These are phyloP conservation scores for Aschersonia sp. DNA, from an alignment of 2,329 filamentous ascomycete species.

Conservation along the genomic window DNA sequence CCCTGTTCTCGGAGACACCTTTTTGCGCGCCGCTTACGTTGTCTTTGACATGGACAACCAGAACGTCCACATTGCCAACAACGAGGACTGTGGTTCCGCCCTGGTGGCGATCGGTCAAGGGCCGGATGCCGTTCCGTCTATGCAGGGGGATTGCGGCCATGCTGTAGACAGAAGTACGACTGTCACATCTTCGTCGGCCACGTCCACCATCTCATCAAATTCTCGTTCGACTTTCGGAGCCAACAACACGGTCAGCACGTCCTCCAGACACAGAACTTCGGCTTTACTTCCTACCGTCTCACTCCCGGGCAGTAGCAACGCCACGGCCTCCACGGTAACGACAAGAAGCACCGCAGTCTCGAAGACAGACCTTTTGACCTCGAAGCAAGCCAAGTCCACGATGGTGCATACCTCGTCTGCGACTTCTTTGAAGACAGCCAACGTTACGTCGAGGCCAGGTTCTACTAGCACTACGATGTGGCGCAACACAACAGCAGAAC, in stretches of 20 bases:
- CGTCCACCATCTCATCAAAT: not conserved
- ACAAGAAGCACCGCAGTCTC: constrained; percentile 1
- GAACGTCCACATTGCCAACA: constrained; percentile 21
- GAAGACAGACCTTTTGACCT: constrained; percentile 2
- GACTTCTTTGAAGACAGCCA: not conserved
- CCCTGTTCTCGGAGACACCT: constrained; percentile 28
- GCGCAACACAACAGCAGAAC: constrained; percentile 6
- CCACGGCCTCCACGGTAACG: constrained; percentile 1
- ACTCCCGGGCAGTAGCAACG: not conserved
- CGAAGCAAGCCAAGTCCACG: constrained; percentile 1
- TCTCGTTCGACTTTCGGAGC: not conserved
- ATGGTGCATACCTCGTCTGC: no score
- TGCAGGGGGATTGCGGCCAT: constrained; percentile 15
- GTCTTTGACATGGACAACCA: constrained; percentile 27
- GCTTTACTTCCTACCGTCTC: not conserved
- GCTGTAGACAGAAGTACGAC: not conserved
- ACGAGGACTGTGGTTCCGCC: constrained; percentile 22
- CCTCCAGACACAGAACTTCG: not conserved
- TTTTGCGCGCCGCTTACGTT: constrained; percentile 28
- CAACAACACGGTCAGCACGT: not conserved
- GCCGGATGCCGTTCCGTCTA: constrained; percentile 19
- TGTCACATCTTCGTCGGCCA: not conserved
- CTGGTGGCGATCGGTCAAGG: constrained; percentile 23
- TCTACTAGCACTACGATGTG: constrained; percentile 3
- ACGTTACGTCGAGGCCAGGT: constrained; percentile 3